A percentile compares a stretch with the other conserved stretches of the same genome.
These are phyloP conservation scores for Fusarium oligoseptatum DNA, from an alignment of 2,329 filamentous ascomycete species.

Conservation along the genomic window DNA sequence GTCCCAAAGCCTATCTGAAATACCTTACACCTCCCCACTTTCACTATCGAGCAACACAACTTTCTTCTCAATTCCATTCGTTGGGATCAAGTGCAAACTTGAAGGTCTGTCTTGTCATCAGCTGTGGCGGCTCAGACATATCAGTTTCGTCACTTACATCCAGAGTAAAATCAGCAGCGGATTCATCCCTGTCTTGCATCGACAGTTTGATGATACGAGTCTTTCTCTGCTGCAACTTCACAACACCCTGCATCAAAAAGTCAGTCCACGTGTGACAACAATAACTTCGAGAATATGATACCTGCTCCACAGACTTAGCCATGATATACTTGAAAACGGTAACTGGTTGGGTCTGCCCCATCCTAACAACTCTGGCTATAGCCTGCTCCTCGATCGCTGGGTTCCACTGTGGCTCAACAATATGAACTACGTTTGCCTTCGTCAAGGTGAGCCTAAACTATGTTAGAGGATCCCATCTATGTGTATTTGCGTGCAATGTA, in stretches of 20 bases:
- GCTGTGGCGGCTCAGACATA: too few species aligned
- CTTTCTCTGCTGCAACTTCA: constrained; percentile 14
- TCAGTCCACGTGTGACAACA: neutral
- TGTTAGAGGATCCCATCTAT: neutral
- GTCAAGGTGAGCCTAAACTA: constrained; percentile 10
- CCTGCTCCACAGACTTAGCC: constrained; percentile 20
- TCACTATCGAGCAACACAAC: neutral
- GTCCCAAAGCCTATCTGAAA: neutral
- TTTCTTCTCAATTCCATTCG: neutral
- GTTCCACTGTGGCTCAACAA: constrained; percentile 34
- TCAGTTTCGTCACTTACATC: neutral
- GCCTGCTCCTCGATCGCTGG: constrained; percentile 25
- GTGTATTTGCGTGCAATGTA: neutral
- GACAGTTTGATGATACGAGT: constrained; percentile 13
- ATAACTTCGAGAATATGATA: neutral
- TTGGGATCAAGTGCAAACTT: constrained; percentile 16
- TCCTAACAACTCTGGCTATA: constrained; percentile 11
- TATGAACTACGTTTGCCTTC: constrained; percentile 10
- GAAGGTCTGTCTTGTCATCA: neutral
- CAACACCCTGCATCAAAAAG: neutral
- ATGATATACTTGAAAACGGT: constrained; percentile 25
- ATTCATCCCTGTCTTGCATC: constrained; percentile 8
- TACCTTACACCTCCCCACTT: neutral
- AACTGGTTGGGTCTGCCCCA: constrained; percentile 21
- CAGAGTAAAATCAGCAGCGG: neutral